Evolutionary conservation across 441 rosid species (phyloP), one percentile per base, ranked within the genome.

Genomic region (Croton setiger): DNA sequence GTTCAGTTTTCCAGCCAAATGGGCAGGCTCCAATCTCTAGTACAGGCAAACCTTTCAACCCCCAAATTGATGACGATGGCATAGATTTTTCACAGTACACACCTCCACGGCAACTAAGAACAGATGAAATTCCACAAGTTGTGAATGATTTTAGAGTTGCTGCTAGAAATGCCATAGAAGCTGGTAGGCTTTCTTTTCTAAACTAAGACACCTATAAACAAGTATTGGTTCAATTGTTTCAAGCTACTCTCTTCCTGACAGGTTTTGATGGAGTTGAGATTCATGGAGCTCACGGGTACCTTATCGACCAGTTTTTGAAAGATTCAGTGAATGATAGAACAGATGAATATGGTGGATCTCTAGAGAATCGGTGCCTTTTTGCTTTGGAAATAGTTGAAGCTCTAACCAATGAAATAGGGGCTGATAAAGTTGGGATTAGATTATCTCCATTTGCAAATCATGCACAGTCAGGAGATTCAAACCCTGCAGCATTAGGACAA

Each of bases 371-470:
- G 7, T 88, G 95, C 77, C 87, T 77, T 61, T 91, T 91, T 72
- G 67, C 86, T 44, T 56, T 83, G 68, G 78, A 85, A 74, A 63
- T 82, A 14, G 87, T 87, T 65, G 67, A 78, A 74, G 90, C 91
- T 62, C 81, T 88, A 5, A 80, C 60, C 39, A 54, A 72, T 68
- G 88, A 88, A 15, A 86, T 91, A 6, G 89, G 88, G 43, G 75
- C 85, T 21, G 86, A 82, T 57, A 70, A 76, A 65, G 91, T 90
- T 48, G 92, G 83, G 7, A 75, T 88, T 18, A 82, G 89, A 70
- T 71, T 85, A 18, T 91, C 97, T 1, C 97, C 96, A 0, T 91
- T 87, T 8, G 87, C 89, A 11, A 84, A 86, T 70, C 87, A 83
- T 65, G 80, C 83, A 5, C 90, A 91, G 33, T 87, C 90, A 47